Conservation (phyloP, 169 alveolate species). For the Hepatocystis sp. region DNA sequence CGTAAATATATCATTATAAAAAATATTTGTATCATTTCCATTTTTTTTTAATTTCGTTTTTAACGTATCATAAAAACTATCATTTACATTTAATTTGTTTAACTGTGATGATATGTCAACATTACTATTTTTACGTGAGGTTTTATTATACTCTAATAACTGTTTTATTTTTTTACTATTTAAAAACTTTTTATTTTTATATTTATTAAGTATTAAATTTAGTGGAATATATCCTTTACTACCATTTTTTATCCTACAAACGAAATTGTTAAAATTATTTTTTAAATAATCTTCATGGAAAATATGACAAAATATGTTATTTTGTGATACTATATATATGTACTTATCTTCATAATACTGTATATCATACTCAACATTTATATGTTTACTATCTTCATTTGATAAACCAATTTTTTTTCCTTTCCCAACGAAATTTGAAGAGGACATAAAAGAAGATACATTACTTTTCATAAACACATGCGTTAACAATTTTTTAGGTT, state of each 20-base stretch:
- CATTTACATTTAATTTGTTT: too few relatives aligned
- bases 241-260: conserved; percentile 47
- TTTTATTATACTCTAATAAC: conserved; percentile 10
- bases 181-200: conserved; percentile 40
- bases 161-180: conserved; percentile 27
- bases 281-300: conserved; percentile 61
- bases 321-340: conserved; percentile 56
- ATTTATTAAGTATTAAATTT: conserved; percentile 61
- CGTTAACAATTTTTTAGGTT: neutral
- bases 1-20: conserved; percentile 41
- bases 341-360: conserved; percentile 22
- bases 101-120: too few relatives aligned
- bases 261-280: conserved; percentile 51
- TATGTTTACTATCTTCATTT: conserved; percentile 34
- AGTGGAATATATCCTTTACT: conserved; percentile 61
- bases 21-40: conserved; percentile 33
- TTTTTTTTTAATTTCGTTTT: conserved; percentile 16
- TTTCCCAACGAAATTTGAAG: too few relatives aligned
- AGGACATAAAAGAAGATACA: too few relatives aligned
- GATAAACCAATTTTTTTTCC: conserved; percentile 14
- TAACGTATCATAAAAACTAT: conserved; percentile 37
- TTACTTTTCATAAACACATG: too few relatives aligned
- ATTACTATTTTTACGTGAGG: neutral
- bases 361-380: conserved; percentile 67
- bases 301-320: conserved; percentile 60